These are phyloP conservation scores for Teunomyces lycoperdinae DNA, from an alignment of 805 yeast species.

Conservation along the genomic window DNA sequence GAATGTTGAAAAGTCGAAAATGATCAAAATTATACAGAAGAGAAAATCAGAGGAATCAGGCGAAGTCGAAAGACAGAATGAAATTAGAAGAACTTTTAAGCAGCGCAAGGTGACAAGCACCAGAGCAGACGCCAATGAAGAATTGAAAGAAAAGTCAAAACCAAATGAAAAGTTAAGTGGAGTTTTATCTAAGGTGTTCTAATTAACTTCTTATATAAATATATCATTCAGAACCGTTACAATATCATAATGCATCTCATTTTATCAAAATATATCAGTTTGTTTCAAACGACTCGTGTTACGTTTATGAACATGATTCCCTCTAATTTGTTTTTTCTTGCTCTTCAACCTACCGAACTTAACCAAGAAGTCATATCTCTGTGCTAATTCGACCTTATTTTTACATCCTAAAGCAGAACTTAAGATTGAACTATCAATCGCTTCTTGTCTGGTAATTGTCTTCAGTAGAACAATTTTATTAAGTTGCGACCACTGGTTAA, in stretches of 20 bases:
- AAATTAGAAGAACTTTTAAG: constrained; percentile 57
- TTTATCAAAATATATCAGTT: not conserved
- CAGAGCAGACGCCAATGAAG: constrained; percentile 59
- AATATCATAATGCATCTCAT: not conserved
- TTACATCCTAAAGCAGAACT: constrained; percentile 24
- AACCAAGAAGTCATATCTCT: constrained; percentile 27
- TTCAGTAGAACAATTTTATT: constrained; percentile 26
- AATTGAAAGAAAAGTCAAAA: constrained; percentile 41
- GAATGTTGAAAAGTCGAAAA: constrained; percentile 84
- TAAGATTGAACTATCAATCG: constrained; percentile 27
- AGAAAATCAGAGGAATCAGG: constrained; percentile 37
- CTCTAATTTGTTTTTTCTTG: not conserved
- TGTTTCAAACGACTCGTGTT: not conserved
- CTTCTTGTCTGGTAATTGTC: constrained; percentile 22
- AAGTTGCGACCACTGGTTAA: constrained; percentile 32
- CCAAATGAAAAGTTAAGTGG: constrained; percentile 39
- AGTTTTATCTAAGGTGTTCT: constrained; percentile 57
- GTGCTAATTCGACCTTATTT: constrained; percentile 27
- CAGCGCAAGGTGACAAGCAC: constrained; percentile 68
- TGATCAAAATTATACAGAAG: constrained; percentile 63
- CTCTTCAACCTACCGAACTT: constrained; percentile 4
- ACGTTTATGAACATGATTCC: not conserved
- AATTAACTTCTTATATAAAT: constrained; percentile 4
- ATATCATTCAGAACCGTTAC: not conserved
- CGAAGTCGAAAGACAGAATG: constrained; percentile 10